Evolutionary conservation across 1,284 basidiomycete genomes (phyloP).

Genomic region (Cystobasidium pallidum): DNA sequence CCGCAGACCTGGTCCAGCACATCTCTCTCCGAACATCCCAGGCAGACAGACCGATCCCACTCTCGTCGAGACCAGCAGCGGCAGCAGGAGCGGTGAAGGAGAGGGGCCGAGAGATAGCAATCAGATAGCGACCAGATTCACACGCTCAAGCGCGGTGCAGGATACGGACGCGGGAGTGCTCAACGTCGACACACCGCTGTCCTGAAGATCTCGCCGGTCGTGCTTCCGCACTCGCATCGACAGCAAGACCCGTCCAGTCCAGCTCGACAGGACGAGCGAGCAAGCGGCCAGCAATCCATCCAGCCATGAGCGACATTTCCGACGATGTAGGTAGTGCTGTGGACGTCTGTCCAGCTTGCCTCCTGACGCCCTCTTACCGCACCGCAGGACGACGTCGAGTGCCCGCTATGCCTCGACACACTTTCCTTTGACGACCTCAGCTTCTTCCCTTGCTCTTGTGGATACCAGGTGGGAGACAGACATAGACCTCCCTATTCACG

Average conservation of each 20-base stretch:
- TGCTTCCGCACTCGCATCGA: background rate
- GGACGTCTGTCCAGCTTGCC: background rate
- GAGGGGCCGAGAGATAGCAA: background rate
- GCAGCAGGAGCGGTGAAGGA: background rate
- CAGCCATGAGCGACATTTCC: constrained; percentile 5
- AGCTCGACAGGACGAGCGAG: background rate
- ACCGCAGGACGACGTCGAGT: constrained; percentile 90
- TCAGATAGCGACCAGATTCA: background rate
- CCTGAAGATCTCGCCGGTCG: too few species aligned
- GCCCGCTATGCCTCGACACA: constrained; percentile 96
- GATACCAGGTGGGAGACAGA: constrained; percentile 75
- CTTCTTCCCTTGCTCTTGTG: constrained; percentile 99
- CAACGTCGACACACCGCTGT: too few species aligned
- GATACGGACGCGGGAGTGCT: too few species aligned
- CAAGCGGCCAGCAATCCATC: background rate
- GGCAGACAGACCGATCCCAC: background rate
- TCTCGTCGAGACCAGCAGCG: background rate
- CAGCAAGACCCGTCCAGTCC: background rate
- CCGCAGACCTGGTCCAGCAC: too few species aligned
- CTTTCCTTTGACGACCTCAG: constrained; percentile 99
- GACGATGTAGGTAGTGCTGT: constrained; percentile 25
- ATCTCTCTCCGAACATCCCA: too few species aligned
- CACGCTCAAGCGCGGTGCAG: too few species aligned
- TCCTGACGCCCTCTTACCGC: background rate
- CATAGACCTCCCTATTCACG: background rate